Percentiles rank a stretch among this genome's conserved stretches.
Conservation (phyloP, 345 rosid species). For the Citrus sp. region DNA sequence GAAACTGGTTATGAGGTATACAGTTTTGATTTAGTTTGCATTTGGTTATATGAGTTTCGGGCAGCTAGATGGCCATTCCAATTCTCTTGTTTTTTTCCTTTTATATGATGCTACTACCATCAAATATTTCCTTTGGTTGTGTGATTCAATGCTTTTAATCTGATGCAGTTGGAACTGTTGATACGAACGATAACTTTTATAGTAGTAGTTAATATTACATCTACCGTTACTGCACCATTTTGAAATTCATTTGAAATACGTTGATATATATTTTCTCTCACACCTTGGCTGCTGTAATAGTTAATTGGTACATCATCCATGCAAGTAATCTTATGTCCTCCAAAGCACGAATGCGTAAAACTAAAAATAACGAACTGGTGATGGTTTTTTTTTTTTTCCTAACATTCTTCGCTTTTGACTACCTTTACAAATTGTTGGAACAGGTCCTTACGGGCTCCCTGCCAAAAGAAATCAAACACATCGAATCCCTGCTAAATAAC, state of each 20-base stretch:
- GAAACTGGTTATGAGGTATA: constrained; percentile 83
- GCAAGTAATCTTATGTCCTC: not conserved
- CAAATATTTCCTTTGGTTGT: not conserved
- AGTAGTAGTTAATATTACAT: not conserved
- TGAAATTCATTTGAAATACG: not conserved
- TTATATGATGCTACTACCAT: not conserved
- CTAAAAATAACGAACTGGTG: not conserved
- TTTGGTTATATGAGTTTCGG: not conserved
- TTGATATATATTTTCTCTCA: not conserved
- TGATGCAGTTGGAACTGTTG: not conserved
- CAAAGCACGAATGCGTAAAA: not conserved
- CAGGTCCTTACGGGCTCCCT: constrained; percentile 93
- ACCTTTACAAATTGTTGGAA: constrained; percentile 9
- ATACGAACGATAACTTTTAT: not conserved
- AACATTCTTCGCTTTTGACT: not conserved
- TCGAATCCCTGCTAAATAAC: constrained; percentile 64
- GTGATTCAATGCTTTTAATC: not conserved
- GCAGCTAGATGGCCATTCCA: not conserved
- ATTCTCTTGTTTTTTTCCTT: not conserved
- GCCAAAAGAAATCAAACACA: constrained; percentile 88
- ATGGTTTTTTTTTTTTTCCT: not conserved
- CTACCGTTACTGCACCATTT: not conserved
- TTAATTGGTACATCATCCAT: not conserved
- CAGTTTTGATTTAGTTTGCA: not conserved
- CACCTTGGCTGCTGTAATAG: not conserved